phyloP scores from a whole-genome alignment of 306 rosid genomes.

The Cyamopsis tetragonoloba region DNA sequence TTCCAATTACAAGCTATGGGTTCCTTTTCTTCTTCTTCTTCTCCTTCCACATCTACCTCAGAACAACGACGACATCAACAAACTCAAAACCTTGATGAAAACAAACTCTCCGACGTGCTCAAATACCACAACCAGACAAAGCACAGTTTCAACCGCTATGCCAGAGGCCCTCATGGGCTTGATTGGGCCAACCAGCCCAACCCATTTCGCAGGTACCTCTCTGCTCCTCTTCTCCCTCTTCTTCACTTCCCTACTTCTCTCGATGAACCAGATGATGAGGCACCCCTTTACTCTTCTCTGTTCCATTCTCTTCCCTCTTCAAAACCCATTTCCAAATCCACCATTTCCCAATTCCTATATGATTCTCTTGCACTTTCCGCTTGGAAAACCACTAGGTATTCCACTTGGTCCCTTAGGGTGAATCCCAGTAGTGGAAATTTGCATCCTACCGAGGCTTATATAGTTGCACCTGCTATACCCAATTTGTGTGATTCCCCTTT shows the following conservation, averaged over 20 bases:
- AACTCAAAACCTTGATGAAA: slow-evolving; percentile 31
- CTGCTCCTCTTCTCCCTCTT: slow-evolving; percentile 71
- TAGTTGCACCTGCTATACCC: slow-evolving; percentile 52
- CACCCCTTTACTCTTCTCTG: slow-evolving; percentile 59
- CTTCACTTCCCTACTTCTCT: slow-evolving; percentile 42
- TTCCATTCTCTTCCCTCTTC: slow-evolving; percentile 65
- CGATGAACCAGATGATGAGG: not conserved
- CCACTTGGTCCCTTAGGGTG: slow-evolving; percentile 90
- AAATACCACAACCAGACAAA: slow-evolving; percentile 77
- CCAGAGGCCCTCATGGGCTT: slow-evolving; percentile 83
- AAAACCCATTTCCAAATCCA: slow-evolving; percentile 60
- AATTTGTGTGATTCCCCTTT: slow-evolving; percentile 45
- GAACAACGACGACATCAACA: slow-evolving; percentile 13
- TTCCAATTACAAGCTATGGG: slow-evolving; percentile 34
- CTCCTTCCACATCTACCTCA: slow-evolving; percentile 21
- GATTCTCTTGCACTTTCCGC: slow-evolving; percentile 88
- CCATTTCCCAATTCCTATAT: slow-evolving; percentile 69
- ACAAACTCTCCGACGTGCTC: slow-evolving; percentile 53
- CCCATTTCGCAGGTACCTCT: slow-evolving; percentile 78
- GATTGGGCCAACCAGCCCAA: slow-evolving; percentile 99
- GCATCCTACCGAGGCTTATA: slow-evolving; percentile 88
- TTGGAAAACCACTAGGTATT: slow-evolving; percentile 64
- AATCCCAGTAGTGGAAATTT: slow-evolving; percentile 91
- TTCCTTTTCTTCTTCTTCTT: slow-evolving; percentile 40
- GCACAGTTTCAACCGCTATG: slow-evolving; percentile 60